Evolutionary conservation across 2,329 filamentous ascomycete species (phyloP).

Genomic region (Microdochium bolleyi): DNA sequence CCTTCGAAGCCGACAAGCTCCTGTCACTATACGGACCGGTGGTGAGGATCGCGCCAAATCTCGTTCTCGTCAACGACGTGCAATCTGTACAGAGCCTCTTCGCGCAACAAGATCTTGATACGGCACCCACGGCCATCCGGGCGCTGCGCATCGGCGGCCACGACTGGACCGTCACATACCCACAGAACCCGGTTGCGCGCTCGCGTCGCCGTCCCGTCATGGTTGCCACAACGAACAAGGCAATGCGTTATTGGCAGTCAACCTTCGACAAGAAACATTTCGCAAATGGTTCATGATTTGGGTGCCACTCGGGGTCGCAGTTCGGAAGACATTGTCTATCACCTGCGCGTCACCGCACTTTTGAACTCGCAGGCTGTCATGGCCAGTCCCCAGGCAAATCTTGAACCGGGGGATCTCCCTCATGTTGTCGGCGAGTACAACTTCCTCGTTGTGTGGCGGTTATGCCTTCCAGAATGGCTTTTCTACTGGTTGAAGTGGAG

Average conservation of each 20-base stretch:
- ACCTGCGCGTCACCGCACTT: constrained; percentile 8
- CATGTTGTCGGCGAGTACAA: constrained; percentile 10
- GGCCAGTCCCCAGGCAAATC: constrained; percentile 5
- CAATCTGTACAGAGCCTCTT: constrained; percentile 7
- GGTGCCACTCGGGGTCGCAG: constrained; percentile 3
- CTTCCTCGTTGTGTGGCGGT: constrained; percentile 10
- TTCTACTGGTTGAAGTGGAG: constrained; percentile 8
- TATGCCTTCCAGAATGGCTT: constrained; percentile 8
- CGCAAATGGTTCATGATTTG: constrained; percentile 5
- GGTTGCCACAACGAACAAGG: constrained; percentile 9
- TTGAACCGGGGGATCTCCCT: constrained; percentile 6
- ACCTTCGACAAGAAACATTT: constrained; percentile 7
- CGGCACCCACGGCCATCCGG: constrained; percentile 8
- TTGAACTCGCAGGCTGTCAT: constrained; percentile 8
- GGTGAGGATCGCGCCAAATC: constrained; percentile 13
- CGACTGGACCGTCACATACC: constrained; percentile 11
- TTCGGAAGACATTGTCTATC: constrained; percentile 9
- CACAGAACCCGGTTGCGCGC: constrained; percentile 6
- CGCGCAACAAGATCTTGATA: constrained; percentile 7
- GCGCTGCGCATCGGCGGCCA: constrained; percentile 10
- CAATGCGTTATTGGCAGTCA: constrained; percentile 7
- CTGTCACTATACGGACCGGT: constrained; percentile 12
- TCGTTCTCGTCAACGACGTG: constrained; percentile 15
- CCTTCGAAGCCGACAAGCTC: constrained; percentile 7
- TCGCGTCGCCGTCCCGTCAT: constrained; percentile 9